A percentile compares a stretch with the other conserved stretches of the same genome.
phyloP scores from a whole-genome alignment of 83 land plant species.

The Picea abies region DNA sequence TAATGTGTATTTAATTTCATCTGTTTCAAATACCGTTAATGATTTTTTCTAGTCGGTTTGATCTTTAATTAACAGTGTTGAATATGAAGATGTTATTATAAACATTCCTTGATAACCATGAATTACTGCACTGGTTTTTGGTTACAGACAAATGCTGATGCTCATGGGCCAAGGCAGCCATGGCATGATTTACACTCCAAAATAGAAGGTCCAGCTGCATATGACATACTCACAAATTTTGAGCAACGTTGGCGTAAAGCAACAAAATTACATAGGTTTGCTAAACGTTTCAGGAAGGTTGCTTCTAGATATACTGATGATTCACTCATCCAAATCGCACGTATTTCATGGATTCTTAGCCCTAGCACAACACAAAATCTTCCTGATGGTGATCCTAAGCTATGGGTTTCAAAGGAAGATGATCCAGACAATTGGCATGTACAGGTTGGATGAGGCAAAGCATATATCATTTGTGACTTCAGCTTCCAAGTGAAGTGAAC shows the following conservation, averaged over 20 bases:
- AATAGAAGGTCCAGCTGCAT: slow-evolving; percentile 94
- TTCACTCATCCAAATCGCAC: slow-evolving; percentile 62
- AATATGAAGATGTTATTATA: neutral
- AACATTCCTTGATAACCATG: neutral
- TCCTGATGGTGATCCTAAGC: slow-evolving; percentile 32
- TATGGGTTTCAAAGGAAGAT: slow-evolving; percentile 42
- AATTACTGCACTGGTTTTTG: neutral
- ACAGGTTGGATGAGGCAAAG: slow-evolving; percentile 46
- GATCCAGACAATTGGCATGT: slow-evolving; percentile 88
- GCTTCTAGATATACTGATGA: slow-evolving; percentile 56
- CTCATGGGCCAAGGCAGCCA: slow-evolving; percentile 88
- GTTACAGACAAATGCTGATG: slow-evolving; percentile 31
- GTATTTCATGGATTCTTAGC: slow-evolving; percentile 82
- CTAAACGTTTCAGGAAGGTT: slow-evolving; percentile 41
- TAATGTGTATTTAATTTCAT: slow-evolving; percentile 1
- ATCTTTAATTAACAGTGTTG: neutral
- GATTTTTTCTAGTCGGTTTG: neutral
- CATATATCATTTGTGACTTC: neutral
- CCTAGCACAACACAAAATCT: slow-evolving; percentile 26
- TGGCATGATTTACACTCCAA: slow-evolving; percentile 97
- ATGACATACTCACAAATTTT: slow-evolving; percentile 88
- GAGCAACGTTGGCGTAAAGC: slow-evolving; percentile 90
- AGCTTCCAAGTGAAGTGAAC: neutral
- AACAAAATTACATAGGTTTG: slow-evolving; percentile 50
- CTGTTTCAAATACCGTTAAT: neutral